Percentiles rank a stretch among this genome's conserved stretches.
Evolutionary conservation across 768 basidiomycete species (phyloP).

Genomic region (Tephrocybe sp.): DNA sequence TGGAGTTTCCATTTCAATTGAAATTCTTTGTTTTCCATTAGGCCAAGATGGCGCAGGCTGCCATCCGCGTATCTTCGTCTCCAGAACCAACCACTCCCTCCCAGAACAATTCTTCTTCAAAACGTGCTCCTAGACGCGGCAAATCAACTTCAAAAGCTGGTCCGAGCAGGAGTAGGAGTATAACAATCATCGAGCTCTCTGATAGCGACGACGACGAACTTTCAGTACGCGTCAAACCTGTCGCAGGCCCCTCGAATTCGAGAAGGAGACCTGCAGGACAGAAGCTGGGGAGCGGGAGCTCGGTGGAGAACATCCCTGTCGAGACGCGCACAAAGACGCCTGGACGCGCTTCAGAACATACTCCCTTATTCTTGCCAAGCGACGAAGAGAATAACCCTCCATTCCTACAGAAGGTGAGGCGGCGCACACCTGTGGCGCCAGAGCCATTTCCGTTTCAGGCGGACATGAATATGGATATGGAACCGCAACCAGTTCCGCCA

Average conservation of each 20-base stretch:
- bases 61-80: no score
- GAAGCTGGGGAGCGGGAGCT: slow-evolving; percentile 2
- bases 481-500: not conserved
- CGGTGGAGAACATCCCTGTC: slow-evolving; percentile 11
- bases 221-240: not conserved
- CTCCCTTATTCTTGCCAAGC: slow-evolving; percentile 33
- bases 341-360: slow-evolving; percentile 1
- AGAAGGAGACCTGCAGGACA: not conserved
- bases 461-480: not conserved
- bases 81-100: no score
- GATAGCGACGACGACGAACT: slow-evolving; percentile 40
- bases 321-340: not conserved
- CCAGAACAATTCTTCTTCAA: no score
- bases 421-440: not conserved
- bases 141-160: no score
- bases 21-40: no score
- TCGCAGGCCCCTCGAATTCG: slow-evolving; percentile 14
- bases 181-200: slow-evolving; percentile 43
- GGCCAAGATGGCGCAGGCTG: no score
- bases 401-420: not conserved
- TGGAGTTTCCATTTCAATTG: no score
- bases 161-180: no score
- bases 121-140: no score
- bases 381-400: slow-evolving; percentile 35
- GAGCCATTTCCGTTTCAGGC: not conserved